Conservation (phyloP, 2,329 filamentous ascomycete genomes). For the Colletotrichum spaethianum region DNA sequence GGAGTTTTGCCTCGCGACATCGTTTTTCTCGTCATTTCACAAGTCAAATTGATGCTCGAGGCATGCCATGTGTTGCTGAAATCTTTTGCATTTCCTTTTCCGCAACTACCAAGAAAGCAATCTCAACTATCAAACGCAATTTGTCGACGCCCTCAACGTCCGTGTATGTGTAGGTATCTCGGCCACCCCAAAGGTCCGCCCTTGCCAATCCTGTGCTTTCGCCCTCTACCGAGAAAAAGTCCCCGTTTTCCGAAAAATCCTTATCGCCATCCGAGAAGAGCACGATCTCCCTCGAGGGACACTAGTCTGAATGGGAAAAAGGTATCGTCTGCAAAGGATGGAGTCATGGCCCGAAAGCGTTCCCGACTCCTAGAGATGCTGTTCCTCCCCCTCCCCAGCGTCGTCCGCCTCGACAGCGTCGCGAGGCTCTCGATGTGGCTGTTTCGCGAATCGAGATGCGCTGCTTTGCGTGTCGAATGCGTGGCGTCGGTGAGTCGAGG, state of each 20-base stretch:
- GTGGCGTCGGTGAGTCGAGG: background rate
- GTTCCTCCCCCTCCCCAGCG: background rate
- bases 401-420: background rate
- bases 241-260: conserved; percentile 20
- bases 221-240: conserved; percentile 27
- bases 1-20: background rate
- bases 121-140: conserved; percentile 27
- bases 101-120: conserved; percentile 7
- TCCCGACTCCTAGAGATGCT: background rate
- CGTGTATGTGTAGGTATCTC: conserved; percentile 39
- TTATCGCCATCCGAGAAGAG: conserved; percentile 12
- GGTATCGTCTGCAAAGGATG: conserved; percentile 6
- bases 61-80: conserved; percentile 15
- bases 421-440: background rate
- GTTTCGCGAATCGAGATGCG: background rate
- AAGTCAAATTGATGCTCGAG: background rate
- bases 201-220: conserved; percentile 27
- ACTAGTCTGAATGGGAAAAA: conserved; percentile 24
- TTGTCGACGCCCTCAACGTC: conserved; percentile 39
- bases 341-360: background rate
- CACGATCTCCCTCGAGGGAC: conserved; percentile 7
- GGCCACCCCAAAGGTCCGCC: conserved; percentile 24
- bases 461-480: background rate
- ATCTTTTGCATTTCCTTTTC: conserved; percentile 31
- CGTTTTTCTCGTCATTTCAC: background rate